Evolutionary conservation across 768 basidiomycete genomes (phyloP).

Genomic region (Pleurotus tuber-regium): DNA sequence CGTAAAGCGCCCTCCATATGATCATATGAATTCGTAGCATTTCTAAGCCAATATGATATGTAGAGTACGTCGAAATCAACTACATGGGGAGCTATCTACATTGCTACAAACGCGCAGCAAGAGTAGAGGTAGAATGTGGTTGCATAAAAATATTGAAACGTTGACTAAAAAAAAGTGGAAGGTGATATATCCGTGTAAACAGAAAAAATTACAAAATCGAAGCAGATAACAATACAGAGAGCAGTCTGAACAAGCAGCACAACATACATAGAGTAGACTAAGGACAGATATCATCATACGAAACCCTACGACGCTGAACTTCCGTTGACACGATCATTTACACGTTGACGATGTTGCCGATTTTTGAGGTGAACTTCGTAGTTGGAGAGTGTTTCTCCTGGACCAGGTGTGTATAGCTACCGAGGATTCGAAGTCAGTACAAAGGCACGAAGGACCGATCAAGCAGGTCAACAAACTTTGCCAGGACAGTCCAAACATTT

Average conservation of each 20-base stretch:
- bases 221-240: constrained; percentile 35
- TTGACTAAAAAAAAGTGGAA: background rate
- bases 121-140: background rate
- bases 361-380: constrained; percentile 94
- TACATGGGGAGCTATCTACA: background rate
- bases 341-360: constrained; percentile 72
- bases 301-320: constrained; percentile 17
- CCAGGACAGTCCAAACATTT: constrained; percentile 93
- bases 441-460: background rate
- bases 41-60: no score
- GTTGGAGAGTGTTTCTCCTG: constrained; percentile 81
- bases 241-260: constrained; percentile 19
- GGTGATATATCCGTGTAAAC: constrained; percentile 1
- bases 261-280: constrained; percentile 6
- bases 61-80: no score
- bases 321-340: constrained; percentile 52
- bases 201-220: constrained; percentile 18
- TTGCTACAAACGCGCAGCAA: background rate
- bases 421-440: constrained; percentile 12
- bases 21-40: no score
- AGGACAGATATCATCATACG: constrained; percentile 10
- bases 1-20: no score
- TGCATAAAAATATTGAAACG: constrained; percentile 5
- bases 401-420: constrained; percentile 89
- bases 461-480: constrained; percentile 54